Percentiles rank a stretch among this genome's conserved stretches.
These are phyloP conservation scores for Plantago elongata DNA, from an alignment of 257 asterid genomes.

Conservation along the genomic window DNA sequence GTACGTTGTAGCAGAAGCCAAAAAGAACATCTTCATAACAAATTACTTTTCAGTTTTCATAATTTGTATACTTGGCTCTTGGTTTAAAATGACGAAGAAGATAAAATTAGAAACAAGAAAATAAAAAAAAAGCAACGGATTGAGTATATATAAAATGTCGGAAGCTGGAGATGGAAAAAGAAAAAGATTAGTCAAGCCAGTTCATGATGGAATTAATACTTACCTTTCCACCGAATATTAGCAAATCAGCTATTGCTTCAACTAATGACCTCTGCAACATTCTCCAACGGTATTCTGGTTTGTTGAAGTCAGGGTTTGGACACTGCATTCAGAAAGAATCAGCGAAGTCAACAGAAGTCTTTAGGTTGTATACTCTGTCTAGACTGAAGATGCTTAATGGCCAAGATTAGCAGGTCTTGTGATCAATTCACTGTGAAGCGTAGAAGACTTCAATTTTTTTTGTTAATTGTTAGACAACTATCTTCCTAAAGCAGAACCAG, in stretches of 20 bases:
- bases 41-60: too few relatives aligned
- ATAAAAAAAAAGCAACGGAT: neutral
- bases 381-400: too few relatives aligned
- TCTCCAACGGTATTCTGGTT: conserved; percentile 76
- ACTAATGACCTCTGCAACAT: conserved; percentile 83
- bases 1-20: too few relatives aligned
- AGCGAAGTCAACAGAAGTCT: conserved; percentile 13
- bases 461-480: neutral
- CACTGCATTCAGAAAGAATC: conserved; percentile 49
- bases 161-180: too few relatives aligned
- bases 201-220: neutral
- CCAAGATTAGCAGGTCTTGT: too few relatives aligned
- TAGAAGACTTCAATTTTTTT: too few relatives aligned
- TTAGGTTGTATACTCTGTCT: too few relatives aligned
- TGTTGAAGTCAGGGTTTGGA: conserved; percentile 96
- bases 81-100: neutral
- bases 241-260: conserved; percentile 72
- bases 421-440: too few relatives aligned
- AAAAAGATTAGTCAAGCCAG: too few relatives aligned
- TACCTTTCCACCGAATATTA: conserved; percentile 69
- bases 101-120: conserved; percentile 8
- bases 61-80: too few relatives aligned
- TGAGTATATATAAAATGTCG: too few relatives aligned
- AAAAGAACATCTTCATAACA: too few relatives aligned
- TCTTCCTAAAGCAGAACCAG: neutral